Evolutionary conservation across 495 filamentous ascomycete genomes (phyloP).

Genomic region (Schizothecium vesticola): DNA sequence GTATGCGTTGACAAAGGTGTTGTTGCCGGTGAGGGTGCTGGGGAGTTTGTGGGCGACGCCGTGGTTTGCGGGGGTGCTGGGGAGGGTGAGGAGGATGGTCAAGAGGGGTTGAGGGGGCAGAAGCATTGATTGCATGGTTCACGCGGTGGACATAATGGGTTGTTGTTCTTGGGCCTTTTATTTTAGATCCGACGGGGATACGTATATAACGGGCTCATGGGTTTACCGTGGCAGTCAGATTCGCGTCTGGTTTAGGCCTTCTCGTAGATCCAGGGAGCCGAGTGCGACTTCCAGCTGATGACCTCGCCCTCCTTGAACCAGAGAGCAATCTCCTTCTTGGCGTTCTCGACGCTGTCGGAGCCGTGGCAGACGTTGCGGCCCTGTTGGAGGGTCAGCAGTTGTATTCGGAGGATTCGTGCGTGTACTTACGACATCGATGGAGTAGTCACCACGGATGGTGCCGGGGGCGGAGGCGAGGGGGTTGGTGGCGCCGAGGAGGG

Average conservation of each 20-base stretch:
- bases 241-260: neutral
- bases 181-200: neutral
- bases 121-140: neutral
- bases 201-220: neutral
- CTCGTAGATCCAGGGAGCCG: conserved; percentile 94
- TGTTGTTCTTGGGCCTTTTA: neutral
- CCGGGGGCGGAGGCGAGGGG: conserved; percentile 86
- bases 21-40: conserved; percentile 69
- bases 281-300: conserved; percentile 69
- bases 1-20: conserved; percentile 79
- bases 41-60: conserved; percentile 84
- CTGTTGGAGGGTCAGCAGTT: neutral
- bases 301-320: conserved; percentile 91
- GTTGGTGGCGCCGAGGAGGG: conserved; percentile 96
- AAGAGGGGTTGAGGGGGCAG: neutral
- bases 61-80: conserved; percentile 75
- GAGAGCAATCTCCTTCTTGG: conserved; percentile 97
- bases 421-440: conserved; percentile 33
- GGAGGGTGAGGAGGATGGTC: neutral
- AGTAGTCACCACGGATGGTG: conserved; percentile 83
- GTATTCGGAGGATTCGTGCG: neutral
- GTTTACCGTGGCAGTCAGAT: neutral
- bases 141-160: neutral
- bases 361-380: conserved; percentile 99
- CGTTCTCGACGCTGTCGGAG: conserved; percentile 95